Percentiles rank a stretch among this genome's conserved stretches.
Evolutionary conservation across 352 stramenopile species (phyloP).

Genomic region (Globisporangium megalacanthum): DNA sequence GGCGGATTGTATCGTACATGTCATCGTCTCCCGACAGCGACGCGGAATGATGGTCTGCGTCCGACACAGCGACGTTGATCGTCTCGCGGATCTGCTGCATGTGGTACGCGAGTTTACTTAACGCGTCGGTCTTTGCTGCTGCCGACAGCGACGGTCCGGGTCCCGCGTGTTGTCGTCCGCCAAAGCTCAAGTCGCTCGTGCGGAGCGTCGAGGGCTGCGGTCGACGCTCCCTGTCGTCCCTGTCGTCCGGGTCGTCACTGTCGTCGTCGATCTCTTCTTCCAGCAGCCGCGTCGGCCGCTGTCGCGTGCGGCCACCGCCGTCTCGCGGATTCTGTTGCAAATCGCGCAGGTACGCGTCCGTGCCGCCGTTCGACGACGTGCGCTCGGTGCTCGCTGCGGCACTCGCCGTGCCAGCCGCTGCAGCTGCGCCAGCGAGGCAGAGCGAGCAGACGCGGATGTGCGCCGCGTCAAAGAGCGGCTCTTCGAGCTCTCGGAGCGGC

Average conservation of each 20-base stretch:
- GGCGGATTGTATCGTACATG: constrained; percentile 43
- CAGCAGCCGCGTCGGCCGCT: constrained; percentile 2
- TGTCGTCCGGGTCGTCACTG: background rate
- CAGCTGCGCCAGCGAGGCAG: constrained; percentile 50
- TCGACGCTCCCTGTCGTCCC: constrained; percentile 2
- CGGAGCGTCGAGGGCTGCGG: constrained; percentile 19
- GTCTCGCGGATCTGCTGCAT: constrained; percentile 65
- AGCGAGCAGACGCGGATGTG: constrained; percentile 66
- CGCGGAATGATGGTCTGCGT: constrained; percentile 33
- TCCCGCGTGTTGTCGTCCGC: background rate
- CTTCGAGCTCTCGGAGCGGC: constrained; percentile 63
- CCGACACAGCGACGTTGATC: constrained; percentile 57
- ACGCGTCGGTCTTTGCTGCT: constrained; percentile 34
- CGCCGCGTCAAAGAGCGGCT: constrained; percentile 53
- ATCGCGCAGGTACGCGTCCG: constrained; percentile 36
- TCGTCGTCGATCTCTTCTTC: constrained; percentile 12
- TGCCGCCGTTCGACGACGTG: constrained; percentile 37
- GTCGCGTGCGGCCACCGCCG: background rate
- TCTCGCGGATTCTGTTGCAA: constrained; percentile 13
- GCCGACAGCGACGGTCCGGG: constrained; percentile 10
- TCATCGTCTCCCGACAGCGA: constrained; percentile 29
- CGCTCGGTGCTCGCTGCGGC: constrained; percentile 18
- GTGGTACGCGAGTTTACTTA: constrained; percentile 53
- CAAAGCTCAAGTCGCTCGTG: constrained; percentile 15
- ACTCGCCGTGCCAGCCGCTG: constrained; percentile 22